Conservation (phyloP, 2,329 filamentous ascomycete genomes). For the Pyrenochaeta sp. region DNA sequence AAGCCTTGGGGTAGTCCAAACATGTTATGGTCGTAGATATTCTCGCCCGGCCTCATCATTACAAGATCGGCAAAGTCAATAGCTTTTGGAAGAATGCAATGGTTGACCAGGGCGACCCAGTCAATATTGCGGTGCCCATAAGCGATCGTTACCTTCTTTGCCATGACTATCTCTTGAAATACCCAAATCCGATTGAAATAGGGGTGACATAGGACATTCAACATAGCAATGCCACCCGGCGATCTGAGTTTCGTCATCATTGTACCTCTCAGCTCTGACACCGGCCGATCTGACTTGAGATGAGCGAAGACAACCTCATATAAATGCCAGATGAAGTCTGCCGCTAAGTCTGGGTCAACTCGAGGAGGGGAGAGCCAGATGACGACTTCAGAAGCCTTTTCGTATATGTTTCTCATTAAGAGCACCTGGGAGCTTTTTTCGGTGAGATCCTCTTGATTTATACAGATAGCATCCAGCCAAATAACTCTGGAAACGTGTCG, state of each 20-base stretch:
- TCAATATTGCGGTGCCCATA: background rate
- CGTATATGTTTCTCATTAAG: background rate
- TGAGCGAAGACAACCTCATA: background rate
- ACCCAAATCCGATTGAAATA: background rate
- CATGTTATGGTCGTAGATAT: background rate
- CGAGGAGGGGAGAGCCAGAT: background rate
- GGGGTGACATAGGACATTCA: background rate
- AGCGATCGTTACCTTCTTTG: background rate
- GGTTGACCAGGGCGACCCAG: background rate
- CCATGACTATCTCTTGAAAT: background rate
- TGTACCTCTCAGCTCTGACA: background rate
- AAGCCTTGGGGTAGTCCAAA: background rate
- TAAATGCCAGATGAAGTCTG: background rate
- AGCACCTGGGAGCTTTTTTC: background rate
- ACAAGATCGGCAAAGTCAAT: too few species aligned
- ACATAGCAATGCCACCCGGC: background rate
- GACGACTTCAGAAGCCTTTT: background rate
- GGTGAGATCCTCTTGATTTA: background rate
- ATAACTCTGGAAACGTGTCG: background rate
- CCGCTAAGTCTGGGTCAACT: background rate
- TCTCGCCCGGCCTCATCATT: background rate
- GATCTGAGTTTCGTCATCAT: background rate
- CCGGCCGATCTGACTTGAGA: too few species aligned
- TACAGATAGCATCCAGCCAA: background rate
- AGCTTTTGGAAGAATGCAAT: too few species aligned